Base-by-base conservation (phyloP, 1,284 basidiomycete genomes). In the Ustilago hordei region DNA sequence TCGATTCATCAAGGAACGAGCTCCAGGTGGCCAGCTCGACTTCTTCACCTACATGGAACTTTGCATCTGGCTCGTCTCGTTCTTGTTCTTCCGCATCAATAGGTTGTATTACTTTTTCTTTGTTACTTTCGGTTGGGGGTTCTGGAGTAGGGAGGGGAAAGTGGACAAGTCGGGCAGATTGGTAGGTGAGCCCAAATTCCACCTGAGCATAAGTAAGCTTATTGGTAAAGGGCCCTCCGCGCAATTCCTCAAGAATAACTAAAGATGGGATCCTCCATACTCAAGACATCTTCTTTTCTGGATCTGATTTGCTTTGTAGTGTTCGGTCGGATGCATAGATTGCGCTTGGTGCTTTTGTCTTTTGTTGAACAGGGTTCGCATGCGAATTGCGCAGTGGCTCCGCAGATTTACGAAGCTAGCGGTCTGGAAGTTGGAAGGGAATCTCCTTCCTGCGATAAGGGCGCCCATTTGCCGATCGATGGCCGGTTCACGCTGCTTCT, bases 31-130 rank as follows among this genome's bases (percentile, higher is more conserved):
- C 28, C 88, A 89, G 8, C 87, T 91, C 8, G 88, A 89, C 23
- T 91, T 91, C 87, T 91, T 91, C 87, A 91, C 90, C 4, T 91
- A 91, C 83, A 88, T 89, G 86, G 90, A 91, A 75, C 87, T 91
- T 52, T 71, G 68, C 64, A 75, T 77, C 45, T 84, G 83, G 82
- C 63, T 85, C 17, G 67, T 81, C 31, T 68, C 77, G n/a, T 84
- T 84, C 80, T 55, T 81, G 28, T 81, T 78, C 63, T 77, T 80
- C 59, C 70, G 79, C 12, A 9, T 70, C 48, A 56, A 53, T 13
- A 64, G 83, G 7, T 43, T 84, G 11, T 56, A 64, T 23, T 85
- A 83, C 74, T 72, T 78, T 50, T 82, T 85, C 79, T 85, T 82
- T 43, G 77, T 84, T 23, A 67, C 80, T 13, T 81, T 81, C 45